Evolutionary conservation across 257 asterid species (phyloP).

Genomic region (Fraxinus anomala): DNA sequence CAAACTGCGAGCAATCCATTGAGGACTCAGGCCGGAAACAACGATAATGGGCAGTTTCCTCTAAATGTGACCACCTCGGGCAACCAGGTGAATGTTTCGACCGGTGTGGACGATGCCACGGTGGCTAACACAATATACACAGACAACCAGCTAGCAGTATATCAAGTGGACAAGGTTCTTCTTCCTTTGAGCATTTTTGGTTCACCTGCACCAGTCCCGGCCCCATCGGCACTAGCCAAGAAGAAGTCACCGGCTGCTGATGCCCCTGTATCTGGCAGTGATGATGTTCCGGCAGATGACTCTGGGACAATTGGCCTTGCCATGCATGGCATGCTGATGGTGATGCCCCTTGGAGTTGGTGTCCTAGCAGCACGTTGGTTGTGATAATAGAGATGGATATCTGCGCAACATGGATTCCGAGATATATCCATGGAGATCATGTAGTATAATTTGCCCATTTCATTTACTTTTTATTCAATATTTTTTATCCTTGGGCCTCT

Average conservation of each 20-base stretch:
- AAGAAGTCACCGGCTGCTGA: conserved; percentile 45
- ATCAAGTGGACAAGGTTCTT: conserved; percentile 77
- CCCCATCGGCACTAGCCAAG: conserved; percentile 47
- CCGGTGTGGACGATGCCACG: conserved; percentile 72
- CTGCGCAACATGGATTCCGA: background rate
- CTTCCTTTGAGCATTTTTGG: conserved; percentile 78
- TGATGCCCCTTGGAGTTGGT: conserved; percentile 35
- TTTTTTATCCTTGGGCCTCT: background rate
- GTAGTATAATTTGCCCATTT: background rate
- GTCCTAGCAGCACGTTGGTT: conserved; percentile 34
- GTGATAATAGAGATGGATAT: conserved; percentile 17
- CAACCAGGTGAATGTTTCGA: conserved; percentile 75
- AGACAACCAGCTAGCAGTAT: conserved; percentile 73
- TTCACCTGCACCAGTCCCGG: conserved; percentile 58
- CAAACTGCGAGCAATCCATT: conserved; percentile 86
- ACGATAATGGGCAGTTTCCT: conserved; percentile 50
- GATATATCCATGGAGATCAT: background rate
- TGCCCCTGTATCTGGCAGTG: conserved; percentile 47
- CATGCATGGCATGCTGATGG: conserved; percentile 43
- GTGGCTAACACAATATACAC: conserved; percentile 64
- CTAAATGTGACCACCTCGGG: conserved; percentile 77
- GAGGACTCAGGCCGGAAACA: conserved; percentile 84
- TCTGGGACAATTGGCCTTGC: conserved; percentile 40
- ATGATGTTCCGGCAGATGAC: conserved; percentile 47
- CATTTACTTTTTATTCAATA: background rate